Conservation (phyloP, 2,329 filamentous ascomycete genomes). For the Sporothrix inflata region DNA sequence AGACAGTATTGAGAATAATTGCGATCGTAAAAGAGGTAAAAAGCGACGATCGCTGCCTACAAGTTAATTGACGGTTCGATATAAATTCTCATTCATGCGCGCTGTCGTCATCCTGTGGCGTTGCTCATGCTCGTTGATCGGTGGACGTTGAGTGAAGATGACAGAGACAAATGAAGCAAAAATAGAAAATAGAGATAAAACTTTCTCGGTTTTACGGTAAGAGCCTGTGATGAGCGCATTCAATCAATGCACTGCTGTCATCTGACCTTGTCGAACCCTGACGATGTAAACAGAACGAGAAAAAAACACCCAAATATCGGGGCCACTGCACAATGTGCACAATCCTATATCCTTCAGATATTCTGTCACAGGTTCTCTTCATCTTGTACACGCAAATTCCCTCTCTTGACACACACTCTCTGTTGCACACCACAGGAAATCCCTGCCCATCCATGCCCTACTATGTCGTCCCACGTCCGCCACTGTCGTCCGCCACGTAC, state of each 20-base stretch:
- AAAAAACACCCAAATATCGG: background rate
- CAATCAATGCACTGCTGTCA: background rate
- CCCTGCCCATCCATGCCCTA: background rate
- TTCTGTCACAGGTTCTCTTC: background rate
- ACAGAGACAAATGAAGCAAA: background rate
- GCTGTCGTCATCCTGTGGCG: slow-evolving; percentile 13
- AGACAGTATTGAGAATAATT: background rate
- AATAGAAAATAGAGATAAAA: background rate
- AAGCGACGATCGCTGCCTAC: background rate
- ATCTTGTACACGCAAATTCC: background rate
- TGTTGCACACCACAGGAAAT: background rate
- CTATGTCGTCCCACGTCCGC: slow-evolving; percentile 9
- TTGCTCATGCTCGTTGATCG: background rate
- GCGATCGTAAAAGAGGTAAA: background rate
- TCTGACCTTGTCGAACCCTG: background rate
- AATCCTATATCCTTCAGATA: background rate
- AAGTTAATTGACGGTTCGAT: background rate
- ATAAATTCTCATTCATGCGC: background rate
- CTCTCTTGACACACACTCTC: background rate
- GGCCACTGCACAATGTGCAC: background rate
- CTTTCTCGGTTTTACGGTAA: background rate
- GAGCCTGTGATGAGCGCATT: too few relatives aligned
- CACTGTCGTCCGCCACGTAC: background rate
- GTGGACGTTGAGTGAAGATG: background rate
- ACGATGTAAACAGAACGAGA: background rate